Base-by-base conservation (phyloP, 139 green algal genomes). In the Chlorella ohadii region DNA sequence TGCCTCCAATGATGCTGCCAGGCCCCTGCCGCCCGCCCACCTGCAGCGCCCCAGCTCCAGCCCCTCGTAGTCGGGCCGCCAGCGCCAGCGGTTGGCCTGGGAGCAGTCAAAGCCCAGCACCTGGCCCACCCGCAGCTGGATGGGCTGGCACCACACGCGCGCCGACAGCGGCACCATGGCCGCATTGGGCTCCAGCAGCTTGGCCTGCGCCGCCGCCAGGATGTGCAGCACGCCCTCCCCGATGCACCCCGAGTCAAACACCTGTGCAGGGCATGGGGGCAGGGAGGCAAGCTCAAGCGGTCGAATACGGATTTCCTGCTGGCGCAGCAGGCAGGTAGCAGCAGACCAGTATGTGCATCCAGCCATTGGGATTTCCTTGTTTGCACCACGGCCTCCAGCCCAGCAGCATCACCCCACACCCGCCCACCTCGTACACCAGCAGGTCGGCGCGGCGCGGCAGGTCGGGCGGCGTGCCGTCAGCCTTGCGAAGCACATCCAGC, bases 171-270 rank as follows among this genome's bases (percentile, higher is more conserved):
- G 94, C 28, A 96, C 82, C 44, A 96, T 39, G 2, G 74, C 86
- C 15, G 92, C 91, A 44, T 92, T 86, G 9, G 59, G 25, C 1
- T n/a, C 51, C 19, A 95, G 83, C 84, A 96, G 81, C 51, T 86
- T 83, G 13, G 71, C n/a, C 51, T 84, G 79, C 13, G 89, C 94
- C 13, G 89, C 87, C 9, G 89, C 81, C 56, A 97, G 57, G 25
- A 93, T 75, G 86, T 98, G 95, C 59, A 98, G 87, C 38, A 91
- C 89, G 23, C 95, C 95, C 81, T 98, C 95, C 1, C 95, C 95
- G 39, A 98, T 95, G 31, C 96, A 75, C 11, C 95, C 95, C 22
- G 79, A 90, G 83, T 98, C 95, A 81, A 98, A 98, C 19, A 95
- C 90, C 91, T 94, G 88, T 2, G 31, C 27, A 36, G 59, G 72